Base-by-base conservation (phyloP, 2,329 filamentous ascomycete species). In the Clonostachys byssicola region DNA sequence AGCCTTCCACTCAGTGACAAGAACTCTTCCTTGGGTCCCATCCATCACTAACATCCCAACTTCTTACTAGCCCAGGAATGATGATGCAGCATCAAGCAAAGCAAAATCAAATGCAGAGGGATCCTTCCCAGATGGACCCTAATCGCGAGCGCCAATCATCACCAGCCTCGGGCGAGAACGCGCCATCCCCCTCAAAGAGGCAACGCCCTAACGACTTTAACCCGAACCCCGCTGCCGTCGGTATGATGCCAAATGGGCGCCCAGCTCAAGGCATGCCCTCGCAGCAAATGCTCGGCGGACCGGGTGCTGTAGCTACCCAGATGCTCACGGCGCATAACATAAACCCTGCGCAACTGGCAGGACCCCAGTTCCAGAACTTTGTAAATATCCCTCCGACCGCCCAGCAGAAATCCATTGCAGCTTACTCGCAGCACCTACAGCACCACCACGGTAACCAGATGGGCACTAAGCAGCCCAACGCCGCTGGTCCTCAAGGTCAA, bases 181-280 rank as follows among this genome's bases (percentile, higher is more conserved):
- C 89, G 23, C 90, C 91, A 5, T 97, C 92, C 34, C 92, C 92
- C 3, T 92, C 88, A 52, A 97, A 97, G 73, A 82, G 92, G 60
- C 89, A 85, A 49, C 88, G 92, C 48, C 80, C 96, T 51, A 84
- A 86, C 60, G 81, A 82, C 58, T 90, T 89, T 68, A 89, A 89
- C 62, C 83, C 85, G 52, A 85, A 84, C 60, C 86, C 85, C 57
- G 71, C 71, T 48, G 75, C 70, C 9, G 57, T 52, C 52, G 36
- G 36, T 18, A 87, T 92, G 79, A 86, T 87, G 70, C 81, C 83
- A 47, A 89, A 89, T 66, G 87, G 86, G 57, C 81, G 82, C 63
- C 86, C 85, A 47, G 74, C 67, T 54, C 84, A 85, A 64, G 85
- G 77, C 61, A 89, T 92, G 77, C 84, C 81, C 49, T 82, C 78